phyloP scores from a whole-genome alignment of 1,284 basidiomycete genomes.

The Microbotryum intermedium region DNA sequence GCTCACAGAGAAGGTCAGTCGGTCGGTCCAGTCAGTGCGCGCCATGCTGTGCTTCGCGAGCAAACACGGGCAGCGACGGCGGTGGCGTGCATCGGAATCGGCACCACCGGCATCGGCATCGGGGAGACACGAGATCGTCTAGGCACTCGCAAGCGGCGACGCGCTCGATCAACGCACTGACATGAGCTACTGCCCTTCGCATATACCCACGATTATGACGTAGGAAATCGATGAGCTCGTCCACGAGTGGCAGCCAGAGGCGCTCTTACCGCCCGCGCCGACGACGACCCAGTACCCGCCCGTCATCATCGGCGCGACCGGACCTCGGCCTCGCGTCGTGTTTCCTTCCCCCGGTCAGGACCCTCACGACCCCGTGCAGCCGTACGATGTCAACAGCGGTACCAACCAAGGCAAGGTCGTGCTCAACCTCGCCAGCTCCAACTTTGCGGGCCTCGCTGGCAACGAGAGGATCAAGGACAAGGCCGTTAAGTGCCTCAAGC shows the following conservation, averaged over 20 bases:
- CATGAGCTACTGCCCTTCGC: background rate
- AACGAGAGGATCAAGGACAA: slow-evolving; percentile 79
- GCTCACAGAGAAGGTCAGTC: slow-evolving; percentile 71
- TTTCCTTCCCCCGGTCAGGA: slow-evolving; percentile 53
- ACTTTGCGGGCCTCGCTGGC: slow-evolving; percentile 84
- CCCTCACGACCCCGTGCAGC: slow-evolving; percentile 21
- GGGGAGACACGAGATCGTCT: too few species aligned
- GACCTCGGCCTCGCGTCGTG: slow-evolving; percentile 62
- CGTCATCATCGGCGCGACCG: slow-evolving; percentile 68
- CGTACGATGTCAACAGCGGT: background rate
- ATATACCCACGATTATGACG: too few species aligned
- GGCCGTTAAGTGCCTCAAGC: slow-evolving; percentile 75
- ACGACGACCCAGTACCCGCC: slow-evolving; percentile 71
- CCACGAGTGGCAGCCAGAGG: slow-evolving; percentile 87
- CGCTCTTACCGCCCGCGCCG: slow-evolving; percentile 56
- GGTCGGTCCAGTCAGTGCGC: background rate
- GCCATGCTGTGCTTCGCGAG: too few species aligned
- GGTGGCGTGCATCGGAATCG: too few species aligned
- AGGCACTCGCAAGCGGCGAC: too few species aligned
- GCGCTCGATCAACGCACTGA: too few species aligned
- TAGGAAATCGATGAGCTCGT: slow-evolving; percentile 96
- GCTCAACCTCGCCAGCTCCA: slow-evolving; percentile 80
- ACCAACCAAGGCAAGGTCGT: slow-evolving; percentile 53
- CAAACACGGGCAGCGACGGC: too few species aligned
- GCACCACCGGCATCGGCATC: too few species aligned